Evolutionary conservation across 1,284 basidiomycete genomes (phyloP).

Genomic region (Agaricales sp.): DNA sequence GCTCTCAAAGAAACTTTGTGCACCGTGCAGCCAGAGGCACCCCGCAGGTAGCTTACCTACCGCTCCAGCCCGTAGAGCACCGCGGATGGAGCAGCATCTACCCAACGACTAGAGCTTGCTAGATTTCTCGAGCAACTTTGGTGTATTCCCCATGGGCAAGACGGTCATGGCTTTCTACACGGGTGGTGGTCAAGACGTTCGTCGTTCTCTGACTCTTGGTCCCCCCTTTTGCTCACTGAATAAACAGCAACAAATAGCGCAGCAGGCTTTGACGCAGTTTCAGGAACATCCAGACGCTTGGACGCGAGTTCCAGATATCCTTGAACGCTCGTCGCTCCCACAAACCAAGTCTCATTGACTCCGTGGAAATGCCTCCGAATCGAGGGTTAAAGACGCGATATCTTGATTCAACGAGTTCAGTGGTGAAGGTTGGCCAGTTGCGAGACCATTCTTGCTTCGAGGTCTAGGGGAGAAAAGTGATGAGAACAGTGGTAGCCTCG

Average conservation of each 20-base stretch:
- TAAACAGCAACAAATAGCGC: conserved; percentile 81
- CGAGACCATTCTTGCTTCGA: conserved; percentile 99
- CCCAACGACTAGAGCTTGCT: conserved; percentile 85
- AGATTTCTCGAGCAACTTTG: conserved; percentile 81
- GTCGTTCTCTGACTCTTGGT: conserved; percentile 10
- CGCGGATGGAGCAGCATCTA: too few species aligned
- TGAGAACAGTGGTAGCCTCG: too few species aligned
- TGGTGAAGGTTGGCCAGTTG: conserved; percentile 98
- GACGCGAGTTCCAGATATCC: conserved; percentile 93
- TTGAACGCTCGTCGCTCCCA: conserved; percentile 77
- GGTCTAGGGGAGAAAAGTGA: conserved; percentile 48
- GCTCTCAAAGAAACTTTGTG: too few species aligned
- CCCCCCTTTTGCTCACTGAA: conserved; percentile 14
- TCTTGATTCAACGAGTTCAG: conserved; percentile 97
- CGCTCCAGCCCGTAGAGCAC: too few species aligned
- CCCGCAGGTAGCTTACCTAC: too few species aligned
- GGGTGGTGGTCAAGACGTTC: conserved; percentile 52
- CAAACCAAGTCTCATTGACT: conserved; percentile 80
- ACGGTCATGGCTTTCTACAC: conserved; percentile 81
- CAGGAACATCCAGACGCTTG: conserved; percentile 98
- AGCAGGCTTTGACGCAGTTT: conserved; percentile 88
- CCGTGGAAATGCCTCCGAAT: too few species aligned
- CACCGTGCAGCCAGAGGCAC: too few species aligned
- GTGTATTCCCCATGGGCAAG: conserved; percentile 77
- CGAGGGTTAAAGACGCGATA: too few species aligned